These are phyloP conservation scores for Bothriochloa decipiens DNA, from an alignment of 176 grass and related monocot genomes.

Conservation along the genomic window DNA sequence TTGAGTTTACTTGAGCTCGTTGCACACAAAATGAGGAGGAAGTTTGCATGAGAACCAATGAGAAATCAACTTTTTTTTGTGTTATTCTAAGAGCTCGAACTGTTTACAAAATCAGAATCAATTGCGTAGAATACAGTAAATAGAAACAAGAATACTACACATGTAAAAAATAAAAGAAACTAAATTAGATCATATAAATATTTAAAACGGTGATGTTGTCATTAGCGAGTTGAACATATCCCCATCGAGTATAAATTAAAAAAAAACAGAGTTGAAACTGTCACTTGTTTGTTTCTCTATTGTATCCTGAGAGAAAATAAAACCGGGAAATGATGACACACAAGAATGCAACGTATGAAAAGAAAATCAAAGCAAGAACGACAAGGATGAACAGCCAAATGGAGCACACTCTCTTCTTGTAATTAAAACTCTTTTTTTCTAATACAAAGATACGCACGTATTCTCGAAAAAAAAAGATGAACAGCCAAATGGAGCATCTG, in stretches of 20 bases:
- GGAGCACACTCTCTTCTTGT: no score
- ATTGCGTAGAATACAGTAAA: background rate
- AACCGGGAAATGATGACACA: background rate
- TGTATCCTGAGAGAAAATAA: background rate
- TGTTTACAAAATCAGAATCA: background rate
- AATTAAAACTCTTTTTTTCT: no score
- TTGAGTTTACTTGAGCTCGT: background rate
- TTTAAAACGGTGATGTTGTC: background rate
- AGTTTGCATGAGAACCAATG: background rate
- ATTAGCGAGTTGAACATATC: background rate
- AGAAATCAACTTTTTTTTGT: background rate
- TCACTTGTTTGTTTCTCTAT: background rate
- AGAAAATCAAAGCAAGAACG: background rate
- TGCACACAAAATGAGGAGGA: background rate
- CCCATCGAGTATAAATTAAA: background rate
- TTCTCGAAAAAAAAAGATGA: no score
- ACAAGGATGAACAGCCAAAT: constrained; percentile 32
- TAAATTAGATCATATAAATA: background rate
- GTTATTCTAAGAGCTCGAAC: background rate
- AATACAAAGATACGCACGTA: no score
- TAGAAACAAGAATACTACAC: background rate
- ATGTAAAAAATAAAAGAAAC: no score
- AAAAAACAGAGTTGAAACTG: background rate
- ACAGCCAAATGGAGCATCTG: no score
- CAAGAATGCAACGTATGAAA: background rate